These are phyloP conservation scores for Aspergillus sp. DNA, from an alignment of 2,329 filamentous ascomycete genomes.

Conservation along the genomic window DNA sequence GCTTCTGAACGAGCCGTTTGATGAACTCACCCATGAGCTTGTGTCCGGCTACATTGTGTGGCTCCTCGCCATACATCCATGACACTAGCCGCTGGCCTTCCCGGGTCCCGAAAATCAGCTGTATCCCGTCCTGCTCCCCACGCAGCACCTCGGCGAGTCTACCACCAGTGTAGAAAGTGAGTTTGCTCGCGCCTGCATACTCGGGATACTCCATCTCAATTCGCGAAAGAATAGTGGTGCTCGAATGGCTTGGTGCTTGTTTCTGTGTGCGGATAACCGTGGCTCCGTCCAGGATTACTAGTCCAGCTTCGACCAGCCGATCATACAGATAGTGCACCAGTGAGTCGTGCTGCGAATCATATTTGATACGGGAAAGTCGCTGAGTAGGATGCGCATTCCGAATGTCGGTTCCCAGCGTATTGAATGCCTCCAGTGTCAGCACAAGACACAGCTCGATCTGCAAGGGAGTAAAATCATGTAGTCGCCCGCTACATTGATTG, in stretches of 20 bases:
- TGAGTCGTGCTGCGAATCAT: constrained; percentile 32
- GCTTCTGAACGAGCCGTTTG: constrained; percentile 18
- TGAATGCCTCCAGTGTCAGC: constrained; percentile 40
- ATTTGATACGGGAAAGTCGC: constrained; percentile 25
- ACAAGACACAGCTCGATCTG: constrained; percentile 30
- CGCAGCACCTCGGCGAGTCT: constrained; percentile 26
- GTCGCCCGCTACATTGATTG: constrained; percentile 29
- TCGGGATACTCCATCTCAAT: constrained; percentile 34
- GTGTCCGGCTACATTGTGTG: constrained; percentile 40
- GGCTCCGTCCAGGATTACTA: constrained; percentile 34
- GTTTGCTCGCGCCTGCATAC: constrained; percentile 30
- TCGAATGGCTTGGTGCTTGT: constrained; percentile 25
- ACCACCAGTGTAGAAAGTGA: constrained; percentile 28
- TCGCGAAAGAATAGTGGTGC: constrained; percentile 31
- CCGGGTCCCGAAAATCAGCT: constrained; percentile 45
- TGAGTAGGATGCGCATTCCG: constrained; percentile 28
- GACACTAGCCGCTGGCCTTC: constrained; percentile 43
- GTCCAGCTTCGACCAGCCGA: constrained; percentile 37
- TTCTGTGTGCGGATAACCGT: constrained; percentile 35
- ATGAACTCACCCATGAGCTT: constrained; percentile 43
- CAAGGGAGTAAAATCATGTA: constrained; percentile 31
- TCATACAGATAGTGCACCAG: constrained; percentile 40
- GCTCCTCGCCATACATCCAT: constrained; percentile 42
- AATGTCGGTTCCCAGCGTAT: constrained; percentile 36
- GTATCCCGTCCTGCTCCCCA: constrained; percentile 44